phyloP scores from a whole-genome alignment of 2,329 filamentous ascomycete genomes.

The Anthostomella pinea region DNA sequence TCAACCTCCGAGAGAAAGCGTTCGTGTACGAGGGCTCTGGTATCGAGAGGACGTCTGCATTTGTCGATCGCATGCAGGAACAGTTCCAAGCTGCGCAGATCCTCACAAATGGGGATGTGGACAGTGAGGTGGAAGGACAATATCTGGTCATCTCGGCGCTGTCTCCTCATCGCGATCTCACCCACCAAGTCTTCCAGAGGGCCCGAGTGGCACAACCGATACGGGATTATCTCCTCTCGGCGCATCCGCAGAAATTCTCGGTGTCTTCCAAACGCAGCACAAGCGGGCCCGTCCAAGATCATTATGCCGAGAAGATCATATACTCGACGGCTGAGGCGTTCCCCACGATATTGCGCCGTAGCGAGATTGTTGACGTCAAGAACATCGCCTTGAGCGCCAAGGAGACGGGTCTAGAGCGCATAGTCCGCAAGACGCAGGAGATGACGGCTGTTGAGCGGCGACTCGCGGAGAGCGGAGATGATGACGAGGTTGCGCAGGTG shows the following conservation, averaged over 20 bases:
- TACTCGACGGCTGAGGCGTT: conserved; percentile 84
- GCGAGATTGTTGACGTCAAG: conserved; percentile 72
- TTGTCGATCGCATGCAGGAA: conserved; percentile 89
- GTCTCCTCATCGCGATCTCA: conserved; percentile 76
- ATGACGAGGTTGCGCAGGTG: conserved; percentile 64
- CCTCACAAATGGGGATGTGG: conserved; percentile 62
- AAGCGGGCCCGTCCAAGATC: conserved; percentile 65
- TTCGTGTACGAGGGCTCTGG: conserved; percentile 86
- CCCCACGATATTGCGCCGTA: conserved; percentile 84
- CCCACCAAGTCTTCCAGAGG: conserved; percentile 82
- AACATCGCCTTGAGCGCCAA: conserved; percentile 68
- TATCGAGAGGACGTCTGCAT: conserved; percentile 73
- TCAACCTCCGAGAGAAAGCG: conserved; percentile 79
- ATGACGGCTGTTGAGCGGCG: conserved; percentile 73
- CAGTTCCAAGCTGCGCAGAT: conserved; percentile 85
- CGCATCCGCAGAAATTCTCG: conserved; percentile 75
- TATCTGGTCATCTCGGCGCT: conserved; percentile 81
- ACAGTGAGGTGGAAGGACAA: conserved; percentile 85
- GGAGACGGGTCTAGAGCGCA: conserved; percentile 87
- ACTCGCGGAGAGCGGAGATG: conserved; percentile 68
- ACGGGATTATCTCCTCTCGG: conserved; percentile 76
- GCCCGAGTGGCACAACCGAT: conserved; percentile 79
- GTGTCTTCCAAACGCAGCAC: conserved; percentile 71
- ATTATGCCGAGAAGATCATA: conserved; percentile 78
- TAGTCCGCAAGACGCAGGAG: conserved; percentile 86